Conservation (phyloP, 2,329 filamentous ascomycete species). For the Phialemoniopsis sp. region DNA sequence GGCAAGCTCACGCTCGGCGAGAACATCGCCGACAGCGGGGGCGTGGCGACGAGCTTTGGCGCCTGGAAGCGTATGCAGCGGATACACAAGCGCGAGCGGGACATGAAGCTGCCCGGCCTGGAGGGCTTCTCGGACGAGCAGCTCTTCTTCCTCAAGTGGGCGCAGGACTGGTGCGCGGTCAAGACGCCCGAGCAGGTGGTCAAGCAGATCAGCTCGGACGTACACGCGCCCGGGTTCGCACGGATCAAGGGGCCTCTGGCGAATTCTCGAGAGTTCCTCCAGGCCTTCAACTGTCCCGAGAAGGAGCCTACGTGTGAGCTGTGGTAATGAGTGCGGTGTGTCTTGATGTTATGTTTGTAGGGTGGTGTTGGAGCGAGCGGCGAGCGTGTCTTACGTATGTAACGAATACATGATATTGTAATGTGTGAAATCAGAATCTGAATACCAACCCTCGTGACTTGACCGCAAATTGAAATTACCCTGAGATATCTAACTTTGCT, state of each 20-base stretch:
- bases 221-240: conserved; percentile 60
- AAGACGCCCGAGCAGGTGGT: conserved; percentile 53
- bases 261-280: conserved; percentile 65
- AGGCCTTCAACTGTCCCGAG: conserved; percentile 61
- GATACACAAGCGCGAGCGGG: conserved; percentile 23
- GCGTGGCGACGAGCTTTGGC: conserved; percentile 52
- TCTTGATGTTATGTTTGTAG: too few species aligned
- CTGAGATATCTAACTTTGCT: too few species aligned
- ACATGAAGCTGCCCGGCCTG: conserved; percentile 54
- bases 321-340: conserved; percentile 67
- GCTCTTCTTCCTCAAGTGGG: conserved; percentile 64
- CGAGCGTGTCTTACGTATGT: too few species aligned
- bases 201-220: too few species aligned
- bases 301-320: conserved; percentile 67
- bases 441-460: too few species aligned
- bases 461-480: too few species aligned
- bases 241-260: conserved; percentile 58
- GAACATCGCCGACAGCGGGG: conserved; percentile 64
- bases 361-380: too few species aligned
- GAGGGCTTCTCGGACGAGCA: conserved; percentile 61
- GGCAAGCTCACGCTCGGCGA: conserved; percentile 59
- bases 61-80: conserved; percentile 44
- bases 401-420: too few species aligned
- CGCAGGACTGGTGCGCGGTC: conserved; percentile 62
- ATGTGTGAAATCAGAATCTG: too few species aligned